Evolutionary conservation across 768 basidiomycete species (phyloP).

Genomic region (Mycena maculata): DNA sequence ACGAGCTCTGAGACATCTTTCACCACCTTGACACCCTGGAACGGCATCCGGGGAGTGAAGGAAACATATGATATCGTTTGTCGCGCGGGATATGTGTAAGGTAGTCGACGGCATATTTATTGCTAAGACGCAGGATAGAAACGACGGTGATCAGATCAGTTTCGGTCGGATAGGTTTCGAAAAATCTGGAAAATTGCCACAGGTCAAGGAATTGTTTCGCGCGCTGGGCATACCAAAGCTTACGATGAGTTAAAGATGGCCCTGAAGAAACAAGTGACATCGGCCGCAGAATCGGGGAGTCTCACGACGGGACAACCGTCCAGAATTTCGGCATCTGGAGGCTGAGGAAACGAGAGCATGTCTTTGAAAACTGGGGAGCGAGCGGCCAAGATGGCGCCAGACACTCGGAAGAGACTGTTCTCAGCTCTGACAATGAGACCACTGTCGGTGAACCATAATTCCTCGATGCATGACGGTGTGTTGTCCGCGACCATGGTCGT

Average conservation of each 20-base stretch:
- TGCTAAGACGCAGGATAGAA: slow-evolving; percentile 10
- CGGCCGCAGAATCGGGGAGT: slow-evolving; percentile 33
- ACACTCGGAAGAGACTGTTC: slow-evolving; percentile 39
- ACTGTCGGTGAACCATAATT: slow-evolving; percentile 42
- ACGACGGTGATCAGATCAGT: not conserved
- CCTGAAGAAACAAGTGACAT: slow-evolving; percentile 18
- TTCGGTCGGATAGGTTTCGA: slow-evolving; percentile 8
- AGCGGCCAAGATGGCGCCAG: slow-evolving; percentile 35
- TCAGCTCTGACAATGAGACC: slow-evolving; percentile 41
- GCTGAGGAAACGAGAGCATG: slow-evolving; percentile 38
- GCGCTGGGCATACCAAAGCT: not conserved
- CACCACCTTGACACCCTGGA: not conserved
- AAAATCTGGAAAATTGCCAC: slow-evolving; percentile 1
- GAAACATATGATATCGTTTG: not conserved
- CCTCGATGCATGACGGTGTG: slow-evolving; percentile 14
- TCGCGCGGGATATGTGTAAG: slow-evolving; percentile 5
- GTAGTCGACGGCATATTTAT: slow-evolving; percentile 27
- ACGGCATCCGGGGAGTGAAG: not conserved
- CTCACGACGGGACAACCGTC: slow-evolving; percentile 41
- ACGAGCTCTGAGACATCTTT: not conserved
- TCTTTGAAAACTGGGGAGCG: slow-evolving; percentile 41
- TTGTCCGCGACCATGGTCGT: slow-evolving; percentile 15
- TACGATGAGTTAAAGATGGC: slow-evolving; percentile 19
- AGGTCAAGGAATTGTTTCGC: not conserved
- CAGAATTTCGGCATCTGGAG: slow-evolving; percentile 25